These are phyloP conservation scores for Cyclotella sp. DNA, from an alignment of 108 stramenopile species.

Conservation along the genomic window DNA sequence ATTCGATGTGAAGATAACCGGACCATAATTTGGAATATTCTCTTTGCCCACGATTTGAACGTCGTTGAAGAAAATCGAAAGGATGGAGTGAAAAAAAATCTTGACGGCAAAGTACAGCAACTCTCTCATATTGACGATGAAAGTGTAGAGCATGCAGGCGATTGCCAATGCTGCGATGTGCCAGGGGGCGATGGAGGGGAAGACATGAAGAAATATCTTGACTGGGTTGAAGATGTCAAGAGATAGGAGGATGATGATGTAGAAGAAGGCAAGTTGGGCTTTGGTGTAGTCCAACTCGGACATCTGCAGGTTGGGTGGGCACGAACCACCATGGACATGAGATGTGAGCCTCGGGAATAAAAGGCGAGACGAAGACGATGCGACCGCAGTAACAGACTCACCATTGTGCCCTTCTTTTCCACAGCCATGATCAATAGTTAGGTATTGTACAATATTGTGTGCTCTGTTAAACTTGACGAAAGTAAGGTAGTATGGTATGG, in stretches of 20 bases:
- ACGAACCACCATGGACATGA: not conserved
- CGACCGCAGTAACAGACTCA: not conserved
- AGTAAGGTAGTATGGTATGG: not conserved
- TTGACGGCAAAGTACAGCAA: conserved; percentile 85
- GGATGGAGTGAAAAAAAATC: conserved; percentile 88
- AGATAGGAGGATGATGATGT: conserved; percentile 82
- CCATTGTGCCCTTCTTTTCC: conserved; percentile 22
- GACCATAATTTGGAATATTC: conserved; percentile 92
- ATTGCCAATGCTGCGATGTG: conserved; percentile 77
- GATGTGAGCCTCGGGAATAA: too few species aligned
- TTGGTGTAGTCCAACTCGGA: conserved; percentile 80
- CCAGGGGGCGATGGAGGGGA: conserved; percentile 78
- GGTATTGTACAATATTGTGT: too few species aligned
- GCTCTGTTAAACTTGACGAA: not conserved
- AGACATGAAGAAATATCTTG: conserved; percentile 89
- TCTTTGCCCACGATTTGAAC: conserved; percentile 91
- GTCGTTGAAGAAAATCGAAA: conserved; percentile 86
- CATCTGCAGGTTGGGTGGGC: conserved; percentile 32
- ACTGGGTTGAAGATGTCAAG: conserved; percentile 92
- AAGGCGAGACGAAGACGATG: not conserved
- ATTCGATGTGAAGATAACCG: conserved; percentile 95
- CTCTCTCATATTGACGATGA: conserved; percentile 81
- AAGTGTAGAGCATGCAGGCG: conserved; percentile 71
- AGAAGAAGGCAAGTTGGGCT: conserved; percentile 84
- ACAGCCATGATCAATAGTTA: conserved; percentile 6